A percentile compares a stretch with the other conserved stretches of the same genome.
Evolutionary conservation across 139 green algal species (phyloP).

Genomic region (Picochlorum sp.): DNA sequence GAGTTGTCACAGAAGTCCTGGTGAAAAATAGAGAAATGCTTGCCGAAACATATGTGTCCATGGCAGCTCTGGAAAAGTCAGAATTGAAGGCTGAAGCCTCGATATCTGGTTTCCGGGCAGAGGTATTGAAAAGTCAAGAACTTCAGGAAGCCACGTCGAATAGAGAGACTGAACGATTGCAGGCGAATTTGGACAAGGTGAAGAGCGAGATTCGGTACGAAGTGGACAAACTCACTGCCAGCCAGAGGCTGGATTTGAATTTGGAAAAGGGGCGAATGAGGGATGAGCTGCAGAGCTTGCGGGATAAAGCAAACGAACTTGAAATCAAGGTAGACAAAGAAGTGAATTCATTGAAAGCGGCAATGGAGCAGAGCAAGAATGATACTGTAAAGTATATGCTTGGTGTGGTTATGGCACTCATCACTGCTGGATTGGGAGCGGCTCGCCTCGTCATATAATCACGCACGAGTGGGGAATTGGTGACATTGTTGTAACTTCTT

Average conservation of each 20-base stretch:
- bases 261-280: slow-evolving; percentile 90
- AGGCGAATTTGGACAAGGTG: slow-evolving; percentile 80
- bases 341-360: slow-evolving; percentile 71
- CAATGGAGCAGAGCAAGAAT: slow-evolving; percentile 83
- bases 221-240: slow-evolving; percentile 88
- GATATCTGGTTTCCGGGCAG: slow-evolving; percentile 61
- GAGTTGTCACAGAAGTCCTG: slow-evolving; percentile 60
- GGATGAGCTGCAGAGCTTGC: slow-evolving; percentile 70
- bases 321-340: slow-evolving; percentile 79
- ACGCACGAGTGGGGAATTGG: neutral
- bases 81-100: slow-evolving; percentile 58
- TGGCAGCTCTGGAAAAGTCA: slow-evolving; percentile 60
- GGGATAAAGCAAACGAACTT: slow-evolving; percentile 77
- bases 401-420: slow-evolving; percentile 44
- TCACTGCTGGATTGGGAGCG: slow-evolving; percentile 41
- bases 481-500: too few relatives aligned
- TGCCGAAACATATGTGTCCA: slow-evolving; percentile 56
- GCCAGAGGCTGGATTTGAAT: slow-evolving; percentile 88
- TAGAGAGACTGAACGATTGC: slow-evolving; percentile 75
- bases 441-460: slow-evolving; percentile 30
- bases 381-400: slow-evolving; percentile 60
- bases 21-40: slow-evolving; percentile 55
- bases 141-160: slow-evolving; percentile 48
- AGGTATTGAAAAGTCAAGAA: slow-evolving; percentile 72
- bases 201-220: slow-evolving; percentile 83